These are phyloP conservation scores for Elsinoe ampelina DNA, from an alignment of 2,329 filamentous ascomycete genomes.

Conservation along the genomic window DNA sequence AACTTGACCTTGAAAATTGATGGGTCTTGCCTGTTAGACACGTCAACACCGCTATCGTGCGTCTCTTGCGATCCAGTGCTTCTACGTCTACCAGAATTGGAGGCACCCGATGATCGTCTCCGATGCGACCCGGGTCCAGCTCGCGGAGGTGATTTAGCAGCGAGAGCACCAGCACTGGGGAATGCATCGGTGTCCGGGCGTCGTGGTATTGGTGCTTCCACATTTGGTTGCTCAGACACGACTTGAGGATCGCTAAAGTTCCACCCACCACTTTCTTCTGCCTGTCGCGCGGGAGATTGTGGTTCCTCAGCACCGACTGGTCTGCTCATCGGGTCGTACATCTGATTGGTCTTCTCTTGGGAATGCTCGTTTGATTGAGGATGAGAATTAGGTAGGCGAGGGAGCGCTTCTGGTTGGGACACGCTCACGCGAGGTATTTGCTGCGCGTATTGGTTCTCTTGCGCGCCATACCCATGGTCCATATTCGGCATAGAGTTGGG, in stretches of 20 bases:
- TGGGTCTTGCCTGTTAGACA: conserved; percentile 51
- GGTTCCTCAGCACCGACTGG: conserved; percentile 39
- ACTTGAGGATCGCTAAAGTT: conserved; percentile 75
- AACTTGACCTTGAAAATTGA: conserved; percentile 87
- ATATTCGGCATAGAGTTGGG: conserved; percentile 18
- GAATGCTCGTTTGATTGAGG: conserved; percentile 43
- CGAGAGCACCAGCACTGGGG: conserved; percentile 67
- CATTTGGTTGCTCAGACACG: conserved; percentile 47
- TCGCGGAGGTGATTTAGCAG: conserved; percentile 70
- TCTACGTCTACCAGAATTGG: conserved; percentile 53
- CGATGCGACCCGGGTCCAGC: conserved; percentile 57
- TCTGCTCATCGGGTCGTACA: conserved; percentile 49
- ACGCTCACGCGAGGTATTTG: conserved; percentile 30
- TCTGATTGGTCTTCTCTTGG: conserved; percentile 49
- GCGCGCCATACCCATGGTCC: conserved; percentile 33
- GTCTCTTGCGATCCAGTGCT: conserved; percentile 57
- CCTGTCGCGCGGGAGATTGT: conserved; percentile 26
- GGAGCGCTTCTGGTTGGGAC: conserved; percentile 25
- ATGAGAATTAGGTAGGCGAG: conserved; percentile 20
- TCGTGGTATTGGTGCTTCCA: conserved; percentile 46
- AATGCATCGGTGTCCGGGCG: conserved; percentile 83
- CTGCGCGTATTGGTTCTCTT: conserved; percentile 36
- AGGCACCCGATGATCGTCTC: conserved; percentile 62
- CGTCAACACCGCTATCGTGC: conserved; percentile 35
- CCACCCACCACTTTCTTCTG: conserved; percentile 66